Evolutionary conservation across 164 flowering plant species (phyloP), one percentile per base, ranked within the genome.

Genomic region (Dillenia turbinata): DNA sequence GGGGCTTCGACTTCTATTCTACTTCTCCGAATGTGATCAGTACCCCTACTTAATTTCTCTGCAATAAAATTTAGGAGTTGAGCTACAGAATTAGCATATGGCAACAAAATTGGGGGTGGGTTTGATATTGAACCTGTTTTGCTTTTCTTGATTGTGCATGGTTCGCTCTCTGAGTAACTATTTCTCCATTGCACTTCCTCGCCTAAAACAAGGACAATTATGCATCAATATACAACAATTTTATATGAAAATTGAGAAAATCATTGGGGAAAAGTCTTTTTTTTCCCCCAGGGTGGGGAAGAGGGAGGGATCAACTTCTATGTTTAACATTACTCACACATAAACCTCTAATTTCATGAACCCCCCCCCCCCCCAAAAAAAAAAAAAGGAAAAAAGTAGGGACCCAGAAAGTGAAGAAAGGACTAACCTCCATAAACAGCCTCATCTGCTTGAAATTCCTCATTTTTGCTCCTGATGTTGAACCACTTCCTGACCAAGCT

Each of bases 401-500:
- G 5, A 14, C 47, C 49, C 33, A 13, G 49, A 15, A 57, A 24
- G 49, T 40, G 15, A 49, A 56, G 5, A 26, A 26, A 15, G 49
- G 12, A 14, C 73, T 63, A 61, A 83, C 90, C 94, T 76, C 72
- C 85, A 56, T 60, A 58, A 61, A 71, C 80, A 72, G 74, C 79
- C 57, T 78, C 86, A 79, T 89, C 87, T 13, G 93, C 84, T 47
- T 84, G 90, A 72, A 81, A 85, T 46, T 87, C 86, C 54, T 86
- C 88, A 59, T 71, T 69, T 69, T 87, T 91, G 79, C 90, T 77
- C 82, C 79, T 89, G 80, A 85, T 81, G 71, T 87, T 91, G 80
- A 89, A 84, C 96, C 84, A 84, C 66, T 87, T 91, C 56, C 90
- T 84, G 46, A 91, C 87, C 83, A 88, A 70, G 57, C 76, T 81